phyloP scores from a whole-genome alignment of 2,329 filamentous ascomycete genomes.

The Aureobasidium lini region DNA sequence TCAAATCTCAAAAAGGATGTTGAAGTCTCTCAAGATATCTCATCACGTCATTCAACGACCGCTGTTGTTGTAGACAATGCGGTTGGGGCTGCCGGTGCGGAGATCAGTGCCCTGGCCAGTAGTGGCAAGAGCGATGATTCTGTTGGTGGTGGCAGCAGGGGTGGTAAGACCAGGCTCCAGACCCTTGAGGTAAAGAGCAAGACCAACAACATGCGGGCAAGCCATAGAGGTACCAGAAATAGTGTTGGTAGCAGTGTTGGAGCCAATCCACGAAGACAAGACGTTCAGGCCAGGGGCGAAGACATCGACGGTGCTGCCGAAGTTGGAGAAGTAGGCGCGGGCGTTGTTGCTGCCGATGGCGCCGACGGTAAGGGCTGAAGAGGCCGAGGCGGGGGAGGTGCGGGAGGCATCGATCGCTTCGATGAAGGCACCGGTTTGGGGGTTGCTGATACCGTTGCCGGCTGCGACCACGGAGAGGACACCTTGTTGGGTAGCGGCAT shows the following conservation, averaged over 20 bases:
- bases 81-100: constrained; percentile 6
- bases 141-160: constrained; percentile 1
- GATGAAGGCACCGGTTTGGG: constrained; percentile 15
- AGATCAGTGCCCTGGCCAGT: constrained; percentile 11
- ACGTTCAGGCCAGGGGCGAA: constrained; percentile 31
- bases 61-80: constrained; percentile 16
- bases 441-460: constrained; percentile 39
- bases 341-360: constrained; percentile 25
- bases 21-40: background rate
- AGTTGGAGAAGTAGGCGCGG: constrained; percentile 34
- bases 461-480: constrained; percentile 50
- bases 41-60: background rate
- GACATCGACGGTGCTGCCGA: constrained; percentile 31
- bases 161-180: constrained; percentile 5
- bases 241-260: constrained; percentile 36
- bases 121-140: constrained; percentile 2
- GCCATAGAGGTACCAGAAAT: constrained; percentile 58
- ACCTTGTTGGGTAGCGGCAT: constrained; percentile 38
- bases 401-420: constrained; percentile 11
- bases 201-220: constrained; percentile 58
- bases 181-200: constrained; percentile 50
- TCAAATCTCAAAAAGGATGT: too few relatives aligned
- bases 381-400: constrained; percentile 29
- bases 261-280: constrained; percentile 41
- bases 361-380: constrained; percentile 30